phyloP scores from a whole-genome alignment of 2,329 filamentous ascomycete species.

The Colletotrichum sp. region DNA sequence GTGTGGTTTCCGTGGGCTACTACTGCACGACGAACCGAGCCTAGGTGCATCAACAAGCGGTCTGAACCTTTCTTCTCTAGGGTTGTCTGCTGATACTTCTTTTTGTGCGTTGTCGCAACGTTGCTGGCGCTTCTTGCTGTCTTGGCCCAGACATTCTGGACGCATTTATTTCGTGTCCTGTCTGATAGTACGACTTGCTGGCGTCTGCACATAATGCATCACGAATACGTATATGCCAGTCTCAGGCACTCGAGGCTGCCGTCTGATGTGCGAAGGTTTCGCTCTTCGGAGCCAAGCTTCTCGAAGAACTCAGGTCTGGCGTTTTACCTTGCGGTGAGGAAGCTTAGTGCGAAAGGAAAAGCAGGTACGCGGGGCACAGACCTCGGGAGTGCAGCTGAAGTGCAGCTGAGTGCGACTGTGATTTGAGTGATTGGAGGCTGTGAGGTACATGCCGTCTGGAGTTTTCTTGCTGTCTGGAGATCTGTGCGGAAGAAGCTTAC shows the following conservation, averaged over 20 bases:
- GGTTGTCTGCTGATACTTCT: not conserved
- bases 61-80: not conserved
- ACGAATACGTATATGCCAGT: not conserved
- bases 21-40: constrained; percentile 13
- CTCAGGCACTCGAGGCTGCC: not conserved
- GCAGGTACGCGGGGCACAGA: not conserved
- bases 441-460: constrained; percentile 12
- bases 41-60: constrained; percentile 12
- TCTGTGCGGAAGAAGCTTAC: constrained; percentile 1
- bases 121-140: not conserved
- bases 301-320: not conserved
- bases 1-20: constrained; percentile 3
- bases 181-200: not conserved
- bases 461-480: not conserved
- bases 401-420: constrained; percentile 13
- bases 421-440: not conserved
- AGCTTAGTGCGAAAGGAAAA: not conserved
- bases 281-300: not conserved
- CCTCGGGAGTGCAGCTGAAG: not conserved
- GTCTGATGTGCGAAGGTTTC: not conserved
- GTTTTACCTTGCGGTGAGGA: constrained; percentile 3
- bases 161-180: not conserved
- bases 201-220: not conserved
- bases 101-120: not conserved
- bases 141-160: not conserved